Evolutionary conservation across 2,329 filamentous ascomycete genomes (phyloP).

Genomic region (Setomelanomma holmii): DNA sequence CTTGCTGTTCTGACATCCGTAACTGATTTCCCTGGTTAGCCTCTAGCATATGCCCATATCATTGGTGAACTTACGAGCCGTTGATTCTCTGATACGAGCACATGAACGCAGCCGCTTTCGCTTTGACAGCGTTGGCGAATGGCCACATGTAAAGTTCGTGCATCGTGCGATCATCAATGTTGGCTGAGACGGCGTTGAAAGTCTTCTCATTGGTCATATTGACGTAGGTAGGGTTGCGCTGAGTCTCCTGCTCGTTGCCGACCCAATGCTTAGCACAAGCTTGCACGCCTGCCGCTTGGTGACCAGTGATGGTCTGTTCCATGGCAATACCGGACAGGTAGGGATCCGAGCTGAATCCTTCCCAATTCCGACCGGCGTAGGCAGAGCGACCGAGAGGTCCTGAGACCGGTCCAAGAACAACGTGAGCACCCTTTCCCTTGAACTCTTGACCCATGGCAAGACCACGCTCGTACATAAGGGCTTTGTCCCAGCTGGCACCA

Average conservation of each 20-base stretch:
- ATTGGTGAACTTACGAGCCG: too few relatives aligned
- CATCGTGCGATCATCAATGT: conserved; percentile 69
- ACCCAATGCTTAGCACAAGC: conserved; percentile 62
- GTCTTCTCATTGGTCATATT: conserved; percentile 59
- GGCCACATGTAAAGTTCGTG: conserved; percentile 73
- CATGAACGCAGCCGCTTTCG: conserved; percentile 67
- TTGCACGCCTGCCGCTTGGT: conserved; percentile 53
- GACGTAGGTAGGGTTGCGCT: conserved; percentile 52
- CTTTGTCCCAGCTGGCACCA: conserved; percentile 48
- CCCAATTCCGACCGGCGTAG: conserved; percentile 54
- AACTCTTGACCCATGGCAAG: conserved; percentile 47
- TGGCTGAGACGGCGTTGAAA: conserved; percentile 65
- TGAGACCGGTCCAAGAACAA: conserved; percentile 59
- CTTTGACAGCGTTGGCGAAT: conserved; percentile 67
- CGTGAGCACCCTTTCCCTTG: conserved; percentile 48
- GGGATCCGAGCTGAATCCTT: conserved; percentile 54
- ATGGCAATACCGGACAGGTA: conserved; percentile 53
- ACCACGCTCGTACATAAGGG: conserved; percentile 47
- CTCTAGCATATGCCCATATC: too few relatives aligned
- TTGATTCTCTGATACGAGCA: conserved; percentile 57
- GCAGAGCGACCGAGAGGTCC: conserved; percentile 54
- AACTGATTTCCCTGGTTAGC: too few relatives aligned
- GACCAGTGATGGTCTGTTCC: conserved; percentile 49
- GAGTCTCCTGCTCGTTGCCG: conserved; percentile 67
- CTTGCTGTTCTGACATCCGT: conserved; percentile 49